Evolutionary conservation across 2,329 filamentous ascomycete species (phyloP), one percentile per base, ranked within the genome.

Genomic region (Massarina eburnea): DNA sequence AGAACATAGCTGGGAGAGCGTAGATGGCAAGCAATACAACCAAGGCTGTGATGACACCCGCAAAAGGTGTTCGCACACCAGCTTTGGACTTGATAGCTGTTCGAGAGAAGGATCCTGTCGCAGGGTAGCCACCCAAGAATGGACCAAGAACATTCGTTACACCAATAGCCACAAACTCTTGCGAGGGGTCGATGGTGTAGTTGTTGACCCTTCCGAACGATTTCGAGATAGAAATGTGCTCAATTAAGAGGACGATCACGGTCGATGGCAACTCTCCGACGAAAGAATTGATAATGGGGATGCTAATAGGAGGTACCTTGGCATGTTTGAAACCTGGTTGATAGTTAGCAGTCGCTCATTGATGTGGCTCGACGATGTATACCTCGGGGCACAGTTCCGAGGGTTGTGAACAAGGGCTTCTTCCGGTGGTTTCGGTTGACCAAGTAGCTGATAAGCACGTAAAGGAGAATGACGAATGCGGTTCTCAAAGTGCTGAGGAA

Each of bases 31-130:
- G 76, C 0, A 97, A 79, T 8, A 99, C 92, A 10, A 97, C 80
- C 8, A 87, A 37, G 0, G 88, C 91, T 5, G 91, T 96, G 51
- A 97, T 89, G 33, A 95, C 80, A 73, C 94, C 92, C 12, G 90
- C 91, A 45, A 96, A 85, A 2, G 92, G 92, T 0, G 91, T 96
- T 17, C 91, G 84, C 3, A 96, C 92, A 62, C 94, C 94, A 43
- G 94, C 91, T 72, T 97, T 97, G 5, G 92, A 95, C 72, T 96
- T 95, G 74, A 99, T 96, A 41, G 94, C 92, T 20, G 94, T 97
- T 51, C 94, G 85, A 22, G 89, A 95, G 78, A 99, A 99, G 4
- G 92, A 97, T 2, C 94, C 94, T 2, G 92, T 99, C 0, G 90
- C 88, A 12, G 92, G 89, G 64, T 95, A 99, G 2, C 80, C 94